Evolutionary conservation across 495 filamentous ascomycete genomes (phyloP).

Genomic region (Haplographium delicatum): DNA sequence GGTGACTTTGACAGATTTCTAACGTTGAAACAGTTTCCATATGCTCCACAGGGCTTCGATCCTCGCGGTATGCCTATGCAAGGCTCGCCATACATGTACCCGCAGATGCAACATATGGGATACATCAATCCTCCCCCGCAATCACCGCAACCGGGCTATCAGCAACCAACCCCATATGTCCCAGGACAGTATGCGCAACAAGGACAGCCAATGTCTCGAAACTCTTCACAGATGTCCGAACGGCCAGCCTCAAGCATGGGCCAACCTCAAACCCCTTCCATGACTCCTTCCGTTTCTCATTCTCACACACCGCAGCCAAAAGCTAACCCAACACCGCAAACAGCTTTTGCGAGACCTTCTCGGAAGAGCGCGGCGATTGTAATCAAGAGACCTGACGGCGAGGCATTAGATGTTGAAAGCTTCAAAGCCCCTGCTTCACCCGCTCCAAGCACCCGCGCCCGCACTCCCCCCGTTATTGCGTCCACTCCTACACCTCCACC

Average conservation of each 20-base stretch:
- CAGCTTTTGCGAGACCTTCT: conserved; percentile 50
- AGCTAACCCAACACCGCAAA: conserved; percentile 53
- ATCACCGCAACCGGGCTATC: conserved; percentile 45
- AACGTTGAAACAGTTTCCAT: conserved; percentile 58
- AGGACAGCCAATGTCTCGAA: conserved; percentile 72
- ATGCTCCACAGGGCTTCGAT: conserved; percentile 20
- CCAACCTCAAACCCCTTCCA: conserved; percentile 48
- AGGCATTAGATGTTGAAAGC: conserved; percentile 39
- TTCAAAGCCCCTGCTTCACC: conserved; percentile 41
- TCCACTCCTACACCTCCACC: conserved; percentile 50
- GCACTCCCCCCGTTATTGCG: conserved; percentile 46
- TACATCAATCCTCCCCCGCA: conserved; percentile 45
- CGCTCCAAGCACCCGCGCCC: conserved; percentile 38
- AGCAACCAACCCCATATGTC: conserved; percentile 39
- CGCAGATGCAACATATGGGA: conserved; percentile 36
- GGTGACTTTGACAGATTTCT: conserved; percentile 72
- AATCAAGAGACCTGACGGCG: conserved; percentile 75
- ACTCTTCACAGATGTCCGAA: conserved; percentile 76
- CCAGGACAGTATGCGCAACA: conserved; percentile 44
- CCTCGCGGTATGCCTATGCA: conserved; percentile 31
- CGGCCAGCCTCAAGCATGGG: conserved; percentile 75
- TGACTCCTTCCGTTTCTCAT: conserved; percentile 38
- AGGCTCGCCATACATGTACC: conserved; percentile 37
- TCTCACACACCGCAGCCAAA: conserved; percentile 51
- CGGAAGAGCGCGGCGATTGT: conserved; percentile 64